Base-by-base conservation (phyloP, 306 rosid species). In the Prunus fruticosa region DNA sequence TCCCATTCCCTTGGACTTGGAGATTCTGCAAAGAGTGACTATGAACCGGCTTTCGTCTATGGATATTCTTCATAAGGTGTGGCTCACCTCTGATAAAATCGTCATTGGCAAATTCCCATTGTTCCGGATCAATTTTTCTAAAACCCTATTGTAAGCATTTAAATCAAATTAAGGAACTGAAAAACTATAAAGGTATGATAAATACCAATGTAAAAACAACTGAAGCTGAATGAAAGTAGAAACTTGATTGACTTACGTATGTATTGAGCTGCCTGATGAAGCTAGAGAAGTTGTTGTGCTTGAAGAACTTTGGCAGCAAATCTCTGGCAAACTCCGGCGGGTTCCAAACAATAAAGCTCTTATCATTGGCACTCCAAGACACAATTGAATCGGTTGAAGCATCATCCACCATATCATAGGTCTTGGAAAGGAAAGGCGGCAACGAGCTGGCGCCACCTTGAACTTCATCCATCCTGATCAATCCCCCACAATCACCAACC, bases 201-300 rank as follows among this genome's bases (percentile, higher is more conserved):
- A 15, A 69, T 18, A n/a, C 50, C 34, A 47, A 76, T 64, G 9
- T 30, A 34, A 63, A 43, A 10, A 6, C 18, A 67, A n/a, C 67
- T 20, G 20, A 67, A 71, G 66, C 2, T 15, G 76, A 80, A 76
- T 30, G 32, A 84, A 73, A 11, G 60, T 34, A 43, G 74, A 64
- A 71, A 75, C n/a, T 67, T 38, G 46, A 73, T 79, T 62, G 56
- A 63, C 94, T 90, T 88, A 92, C 98, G 78, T 95, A 92, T 65
- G 97, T 95, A 73, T 95, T 95, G 70, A 95, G 93, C 78, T 95
- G 98, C 74, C 98, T 86, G 73, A 89, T 87, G 83, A 95, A 95
- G 82, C 98, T 92, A 10, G 98, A 90, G 87, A 95, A 95, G 84
- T 95, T 95, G 61, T 76, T 84, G 85, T 95, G 97, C 91, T 92